Evolutionary conservation across 169 alveolate species (phyloP).

Genomic region (Babesia bovis): DNA sequence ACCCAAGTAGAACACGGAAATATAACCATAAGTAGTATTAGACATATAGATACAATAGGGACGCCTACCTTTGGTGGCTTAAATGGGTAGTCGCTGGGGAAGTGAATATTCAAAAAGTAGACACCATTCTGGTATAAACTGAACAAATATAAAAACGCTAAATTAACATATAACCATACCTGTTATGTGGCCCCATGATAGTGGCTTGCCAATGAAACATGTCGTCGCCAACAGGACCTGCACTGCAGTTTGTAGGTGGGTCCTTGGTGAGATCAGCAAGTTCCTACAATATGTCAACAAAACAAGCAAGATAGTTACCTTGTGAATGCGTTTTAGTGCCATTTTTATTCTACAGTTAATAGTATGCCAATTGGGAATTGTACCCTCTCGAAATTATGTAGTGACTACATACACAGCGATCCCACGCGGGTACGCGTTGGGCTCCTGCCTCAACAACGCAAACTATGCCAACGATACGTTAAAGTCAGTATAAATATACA

Average conservation of each 20-base stretch:
- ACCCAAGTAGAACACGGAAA: no score
- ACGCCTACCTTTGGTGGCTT: slow-evolving; percentile 96
- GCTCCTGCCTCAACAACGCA: not conserved
- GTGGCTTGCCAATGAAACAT: slow-evolving; percentile 99
- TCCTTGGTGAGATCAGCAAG: slow-evolving; percentile 94
- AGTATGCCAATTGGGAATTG: not conserved
- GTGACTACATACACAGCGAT: slow-evolving; percentile 4
- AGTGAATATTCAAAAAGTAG: slow-evolving; percentile 94
- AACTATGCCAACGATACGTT: not conserved
- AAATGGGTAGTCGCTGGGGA: slow-evolving; percentile 99
- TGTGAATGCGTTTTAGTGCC: slow-evolving; percentile 90
- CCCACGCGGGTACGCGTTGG: slow-evolving; percentile 28
- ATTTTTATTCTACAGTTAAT: slow-evolving; percentile 19
- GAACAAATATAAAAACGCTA: slow-evolving; percentile 34
- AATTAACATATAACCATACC: slow-evolving; percentile 60
- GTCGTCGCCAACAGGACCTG: slow-evolving; percentile 98
- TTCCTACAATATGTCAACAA: slow-evolving; percentile 82
- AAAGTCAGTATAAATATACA: not conserved
- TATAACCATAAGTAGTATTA: not conserved
- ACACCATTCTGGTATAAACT: slow-evolving; percentile 98
- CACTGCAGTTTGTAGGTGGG: slow-evolving; percentile 99
- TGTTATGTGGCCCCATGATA: slow-evolving; percentile 98
- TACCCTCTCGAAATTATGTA: not conserved
- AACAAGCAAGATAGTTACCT: slow-evolving; percentile 65
- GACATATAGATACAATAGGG: not conserved